Evolutionary conservation across 164 flowering plant genomes (phyloP).

Genomic region (Echeveria elegans): DNA sequence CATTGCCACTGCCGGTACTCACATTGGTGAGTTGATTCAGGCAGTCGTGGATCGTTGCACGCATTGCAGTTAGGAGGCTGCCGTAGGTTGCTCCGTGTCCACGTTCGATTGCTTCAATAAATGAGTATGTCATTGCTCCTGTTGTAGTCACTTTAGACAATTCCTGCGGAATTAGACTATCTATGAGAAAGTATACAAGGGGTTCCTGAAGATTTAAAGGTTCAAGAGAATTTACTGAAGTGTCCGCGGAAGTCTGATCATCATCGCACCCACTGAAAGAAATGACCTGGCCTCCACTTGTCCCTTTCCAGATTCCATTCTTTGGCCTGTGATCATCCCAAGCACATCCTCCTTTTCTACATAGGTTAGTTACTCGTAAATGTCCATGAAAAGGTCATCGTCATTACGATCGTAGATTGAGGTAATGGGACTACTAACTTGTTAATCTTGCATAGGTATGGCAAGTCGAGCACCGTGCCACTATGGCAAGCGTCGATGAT

Average conservation of each 20-base stretch:
- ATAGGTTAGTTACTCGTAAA: neutral
- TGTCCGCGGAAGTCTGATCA: constrained; percentile 36
- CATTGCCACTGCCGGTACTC: constrained; percentile 15
- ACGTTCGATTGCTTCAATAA: constrained; percentile 16
- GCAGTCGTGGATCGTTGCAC: constrained; percentile 32
- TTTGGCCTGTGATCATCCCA: constrained; percentile 50
- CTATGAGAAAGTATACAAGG: neutral
- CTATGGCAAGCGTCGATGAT: neutral
- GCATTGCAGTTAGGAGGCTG: constrained; percentile 48
- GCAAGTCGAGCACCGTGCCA: neutral
- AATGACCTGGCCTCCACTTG: constrained; percentile 55
- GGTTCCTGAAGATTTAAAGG: neutral
- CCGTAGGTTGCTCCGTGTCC: constrained; percentile 67
- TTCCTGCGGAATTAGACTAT: constrained; percentile 21
- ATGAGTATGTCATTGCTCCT: constrained; percentile 33
- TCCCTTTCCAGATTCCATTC: constrained; percentile 35
- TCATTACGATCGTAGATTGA: neutral
- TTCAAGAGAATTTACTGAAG: neutral
- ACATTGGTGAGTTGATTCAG: neutral
- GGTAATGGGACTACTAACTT: neutral
- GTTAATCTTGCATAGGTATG: neutral
- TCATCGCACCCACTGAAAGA: constrained; percentile 68
- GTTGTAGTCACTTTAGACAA: constrained; percentile 22
- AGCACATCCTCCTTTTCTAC: constrained; percentile 34
- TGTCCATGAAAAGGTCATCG: neutral